Evolutionary conservation across 306 rosid species (phyloP).

Genomic region (Astragalus membranaceus): DNA sequence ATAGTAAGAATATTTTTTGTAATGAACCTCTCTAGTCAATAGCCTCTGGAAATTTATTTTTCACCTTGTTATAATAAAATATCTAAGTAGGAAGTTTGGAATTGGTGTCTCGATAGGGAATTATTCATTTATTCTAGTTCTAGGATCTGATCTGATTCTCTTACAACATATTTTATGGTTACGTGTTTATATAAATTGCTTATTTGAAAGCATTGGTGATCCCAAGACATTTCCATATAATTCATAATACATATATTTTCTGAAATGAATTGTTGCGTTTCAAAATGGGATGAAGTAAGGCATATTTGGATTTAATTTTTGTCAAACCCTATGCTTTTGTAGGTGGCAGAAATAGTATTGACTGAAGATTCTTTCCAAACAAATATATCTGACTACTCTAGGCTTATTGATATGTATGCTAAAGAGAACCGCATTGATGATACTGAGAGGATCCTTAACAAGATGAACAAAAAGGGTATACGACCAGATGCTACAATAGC

Average conservation of each 20-base stretch:
- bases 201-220: constrained; percentile 1
- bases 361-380: constrained; percentile 74
- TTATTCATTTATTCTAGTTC: background rate
- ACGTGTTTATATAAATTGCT: background rate
- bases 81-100: background rate
- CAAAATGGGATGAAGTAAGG: background rate
- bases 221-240: background rate
- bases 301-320: constrained; percentile 15
- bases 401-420: constrained; percentile 64
- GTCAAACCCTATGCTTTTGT: constrained; percentile 24
- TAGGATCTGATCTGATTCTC: background rate
- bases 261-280: background rate
- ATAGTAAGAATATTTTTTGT: background rate
- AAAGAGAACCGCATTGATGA: constrained; percentile 54
- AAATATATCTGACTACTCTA: constrained; percentile 58
- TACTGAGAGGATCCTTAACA: constrained; percentile 66
- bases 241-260: background rate
- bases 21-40: background rate
- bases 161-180: background rate
- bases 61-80: background rate
- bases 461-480: constrained; percentile 63
- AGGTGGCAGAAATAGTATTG: constrained; percentile 77
- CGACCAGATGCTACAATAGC: constrained; percentile 47
- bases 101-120: background rate
- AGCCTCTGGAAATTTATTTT: background rate